A percentile compares a stretch with the other conserved stretches of the same genome.
Conservation (phyloP, 169 alveolate species). For the Perkinsus marinus region DNA sequence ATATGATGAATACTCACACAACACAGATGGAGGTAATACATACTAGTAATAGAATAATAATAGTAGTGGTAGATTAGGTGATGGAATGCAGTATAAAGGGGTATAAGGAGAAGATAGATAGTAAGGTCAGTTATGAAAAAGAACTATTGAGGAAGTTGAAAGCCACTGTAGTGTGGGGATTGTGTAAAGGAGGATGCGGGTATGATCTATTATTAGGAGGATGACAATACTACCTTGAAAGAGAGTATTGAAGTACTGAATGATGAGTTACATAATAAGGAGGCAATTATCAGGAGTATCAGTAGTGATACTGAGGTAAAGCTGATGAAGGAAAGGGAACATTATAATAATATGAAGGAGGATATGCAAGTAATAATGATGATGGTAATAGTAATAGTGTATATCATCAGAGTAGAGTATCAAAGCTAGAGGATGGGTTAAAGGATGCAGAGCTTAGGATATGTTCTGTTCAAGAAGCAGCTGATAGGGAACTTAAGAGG, state of each 20-base stretch:
- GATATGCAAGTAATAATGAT: background rate
- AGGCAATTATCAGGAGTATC: background rate
- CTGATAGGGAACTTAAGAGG: background rate
- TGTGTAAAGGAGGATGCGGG: background rate
- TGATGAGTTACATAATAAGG: background rate
- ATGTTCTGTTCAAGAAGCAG: background rate
- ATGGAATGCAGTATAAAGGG: background rate
- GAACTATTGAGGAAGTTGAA: background rate
- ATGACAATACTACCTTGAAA: background rate
- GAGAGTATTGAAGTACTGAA: background rate
- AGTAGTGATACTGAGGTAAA: background rate
- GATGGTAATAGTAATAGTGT: background rate
- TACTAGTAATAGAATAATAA: background rate
- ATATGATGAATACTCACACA: background rate
- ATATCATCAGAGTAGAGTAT: background rate
- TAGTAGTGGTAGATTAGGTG: background rate
- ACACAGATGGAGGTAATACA: background rate
- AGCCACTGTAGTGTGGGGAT: background rate
- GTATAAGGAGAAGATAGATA: background rate
- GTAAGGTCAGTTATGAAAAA: background rate
- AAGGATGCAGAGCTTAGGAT: background rate
- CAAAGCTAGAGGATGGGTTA: background rate
- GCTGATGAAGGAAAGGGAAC: background rate
- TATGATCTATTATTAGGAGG: background rate
- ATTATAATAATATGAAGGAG: background rate